Conservation (phyloP, 306 rosid genomes). For the Fragaria ananassa region DNA sequence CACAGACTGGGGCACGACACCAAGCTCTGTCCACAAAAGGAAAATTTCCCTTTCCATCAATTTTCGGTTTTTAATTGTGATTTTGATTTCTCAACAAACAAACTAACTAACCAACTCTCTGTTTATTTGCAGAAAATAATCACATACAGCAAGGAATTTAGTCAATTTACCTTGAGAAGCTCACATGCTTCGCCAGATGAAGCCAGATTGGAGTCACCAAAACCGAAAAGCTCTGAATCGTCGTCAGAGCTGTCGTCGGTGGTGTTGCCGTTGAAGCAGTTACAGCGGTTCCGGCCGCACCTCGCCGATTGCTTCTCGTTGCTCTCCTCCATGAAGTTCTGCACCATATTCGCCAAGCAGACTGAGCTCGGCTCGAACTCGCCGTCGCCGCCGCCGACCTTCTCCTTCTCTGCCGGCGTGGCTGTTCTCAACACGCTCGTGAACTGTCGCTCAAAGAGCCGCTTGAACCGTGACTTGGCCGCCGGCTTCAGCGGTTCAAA, state of each 20-base stretch:
- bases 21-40: conserved; percentile 43
- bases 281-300: conserved; percentile 62
- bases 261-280: conserved; percentile 65
- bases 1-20: conserved; percentile 45
- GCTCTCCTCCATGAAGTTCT: conserved; percentile 70
- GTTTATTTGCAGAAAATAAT: neutral
- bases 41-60: neutral
- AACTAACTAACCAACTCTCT: neutral
- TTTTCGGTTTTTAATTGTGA: neutral
- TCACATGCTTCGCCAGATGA: conserved; percentile 53
- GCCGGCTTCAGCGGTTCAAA: conserved; percentile 56
- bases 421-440: conserved; percentile 50
- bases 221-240: conserved; percentile 38
- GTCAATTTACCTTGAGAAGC: conserved; percentile 55
- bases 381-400: conserved; percentile 22
- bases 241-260: conserved; percentile 54
- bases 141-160: neutral
- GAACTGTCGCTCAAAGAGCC: conserved; percentile 75
- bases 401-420: conserved; percentile 25
- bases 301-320: conserved; percentile 50
- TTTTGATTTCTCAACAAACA: neutral
- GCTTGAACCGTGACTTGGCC: conserved; percentile 70
- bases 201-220: conserved; percentile 40
- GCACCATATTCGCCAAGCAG: conserved; percentile 83
- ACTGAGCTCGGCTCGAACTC: conserved; percentile 74